Base-by-base conservation (phyloP, 2,329 filamentous ascomycete species). In the Aureobasidium sp. region DNA sequence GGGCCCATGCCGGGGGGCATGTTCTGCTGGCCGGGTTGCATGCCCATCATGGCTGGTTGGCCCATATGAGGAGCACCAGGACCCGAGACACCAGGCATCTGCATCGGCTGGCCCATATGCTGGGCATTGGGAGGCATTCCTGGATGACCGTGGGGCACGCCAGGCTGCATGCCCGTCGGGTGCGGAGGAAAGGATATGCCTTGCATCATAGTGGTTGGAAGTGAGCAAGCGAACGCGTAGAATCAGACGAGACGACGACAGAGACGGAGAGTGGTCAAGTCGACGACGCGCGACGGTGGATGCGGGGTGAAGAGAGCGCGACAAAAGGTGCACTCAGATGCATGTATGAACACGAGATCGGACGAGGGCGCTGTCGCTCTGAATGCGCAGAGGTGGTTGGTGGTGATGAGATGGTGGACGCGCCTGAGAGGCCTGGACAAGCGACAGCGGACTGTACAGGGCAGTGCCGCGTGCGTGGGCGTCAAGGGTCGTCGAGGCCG, bases 1-100 rank as follows among this genome's bases (percentile, higher is more conserved):
- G 64, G 64, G 31, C 62, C 64, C 64, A 66, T 66, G 57, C 78
- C 77, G 39, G 64, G 66, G 34, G 66, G 68, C 63, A 84, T 84
- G 59, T 79, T 82, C 66, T 77, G 78, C 60, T 80, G 81, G 64
- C 87, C 84, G 34, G 87, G 87, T 66, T 88, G 87, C 85, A 92
- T 90, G 63, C 83, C 86, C 87, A 92, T 90, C 81, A 91, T 84
- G 62, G 85, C 82, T 31, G 81, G 81, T 69, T 89, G 87, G 72
- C 85, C 89, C 67, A 90, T 86, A 72, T 89, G 87, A 55, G 84
- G 82, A 64, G 83, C 84, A 67, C 85, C 86, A 22, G 88, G 87
- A 39, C 84, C 87, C 63, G 88, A 89, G 31, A 88, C 88, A 64
- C 83, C 86, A 78, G 89, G 88, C 75, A 86, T 84, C 74, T 89